phyloP scores from a whole-genome alignment of 2,329 filamentous ascomycete species.

The Penicillium sp. region DNA sequence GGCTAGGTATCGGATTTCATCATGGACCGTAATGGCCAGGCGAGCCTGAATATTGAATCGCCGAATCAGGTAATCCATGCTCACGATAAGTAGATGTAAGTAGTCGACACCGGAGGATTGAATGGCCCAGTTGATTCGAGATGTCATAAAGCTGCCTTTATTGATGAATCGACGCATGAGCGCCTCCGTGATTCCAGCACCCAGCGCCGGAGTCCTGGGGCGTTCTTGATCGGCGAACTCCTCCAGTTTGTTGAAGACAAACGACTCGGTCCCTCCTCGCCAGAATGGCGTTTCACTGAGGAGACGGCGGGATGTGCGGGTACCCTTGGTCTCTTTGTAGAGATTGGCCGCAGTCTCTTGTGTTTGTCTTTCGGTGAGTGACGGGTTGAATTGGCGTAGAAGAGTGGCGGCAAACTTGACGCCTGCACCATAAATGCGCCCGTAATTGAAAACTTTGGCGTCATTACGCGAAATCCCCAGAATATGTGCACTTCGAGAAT shows the following conservation, averaged over 20 bases:
- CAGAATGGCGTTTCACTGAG: constrained; percentile 76
- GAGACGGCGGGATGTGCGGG: constrained; percentile 68
- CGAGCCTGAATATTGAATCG: constrained; percentile 81
- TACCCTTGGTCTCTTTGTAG: constrained; percentile 85
- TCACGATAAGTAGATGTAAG: constrained; percentile 82
- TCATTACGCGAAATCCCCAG: constrained; percentile 90
- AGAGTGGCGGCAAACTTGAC: constrained; percentile 87
- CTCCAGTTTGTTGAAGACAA: constrained; percentile 97
- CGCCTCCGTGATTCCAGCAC: constrained; percentile 92
- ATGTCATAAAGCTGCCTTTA: constrained; percentile 89
- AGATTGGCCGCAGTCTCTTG: constrained; percentile 68
- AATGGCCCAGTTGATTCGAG: constrained; percentile 97
- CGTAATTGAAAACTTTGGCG: constrained; percentile 98
- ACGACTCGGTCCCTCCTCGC: constrained; percentile 92
- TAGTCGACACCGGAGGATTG: constrained; percentile 97
- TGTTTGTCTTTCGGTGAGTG: constrained; percentile 72
- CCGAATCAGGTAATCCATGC: constrained; percentile 87
- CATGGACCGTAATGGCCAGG: constrained; percentile 88
- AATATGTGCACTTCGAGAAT: constrained; percentile 88
- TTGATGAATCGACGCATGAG: constrained; percentile 81
- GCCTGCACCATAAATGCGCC: constrained; percentile 96
- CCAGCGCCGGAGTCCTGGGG: constrained; percentile 84
- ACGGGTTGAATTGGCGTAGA: constrained; percentile 87
- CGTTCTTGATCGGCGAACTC: constrained; percentile 94
- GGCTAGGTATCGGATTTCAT: constrained; percentile 93